phyloP scores from a whole-genome alignment of 1,284 basidiomycete species.

The Heterobasidion parviporum region DNA sequence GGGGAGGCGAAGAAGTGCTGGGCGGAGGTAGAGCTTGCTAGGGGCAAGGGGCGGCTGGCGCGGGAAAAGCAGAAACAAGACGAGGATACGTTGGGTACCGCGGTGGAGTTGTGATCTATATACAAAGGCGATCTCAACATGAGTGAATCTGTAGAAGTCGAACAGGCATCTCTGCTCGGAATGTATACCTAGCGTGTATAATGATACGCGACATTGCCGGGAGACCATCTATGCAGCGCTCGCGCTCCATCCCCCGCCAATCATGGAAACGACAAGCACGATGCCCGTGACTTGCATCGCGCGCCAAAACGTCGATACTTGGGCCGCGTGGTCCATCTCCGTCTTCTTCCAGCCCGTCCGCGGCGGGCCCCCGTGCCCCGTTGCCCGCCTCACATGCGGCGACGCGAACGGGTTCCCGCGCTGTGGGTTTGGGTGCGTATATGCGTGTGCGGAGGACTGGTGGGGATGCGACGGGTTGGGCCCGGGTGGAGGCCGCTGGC shows the following conservation, averaged over 20 bases:
- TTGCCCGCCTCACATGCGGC: slow-evolving; percentile 22
- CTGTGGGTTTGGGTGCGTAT: slow-evolving; percentile 4
- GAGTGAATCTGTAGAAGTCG: no score
- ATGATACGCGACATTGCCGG: no score
- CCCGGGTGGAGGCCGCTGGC: slow-evolving; percentile 10
- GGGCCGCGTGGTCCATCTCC: slow-evolving; percentile 17
- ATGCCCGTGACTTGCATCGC: slow-evolving; percentile 23
- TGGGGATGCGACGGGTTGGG: slow-evolving; percentile 8
- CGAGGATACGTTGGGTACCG: slow-evolving; percentile 6
- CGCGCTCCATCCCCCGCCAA: slow-evolving; percentile 7
- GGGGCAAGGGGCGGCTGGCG: slow-evolving; percentile 59
- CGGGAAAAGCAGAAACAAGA: slow-evolving; percentile 36
- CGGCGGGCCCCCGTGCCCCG: slow-evolving; percentile 13
- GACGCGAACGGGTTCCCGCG: slow-evolving; percentile 19
- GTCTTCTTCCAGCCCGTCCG: slow-evolving; percentile 13
- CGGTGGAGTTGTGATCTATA: slow-evolving; percentile 6
- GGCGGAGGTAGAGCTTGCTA: slow-evolving; percentile 52
- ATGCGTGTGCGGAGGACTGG: slow-evolving; percentile 4
- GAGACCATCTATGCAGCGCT: neutral
- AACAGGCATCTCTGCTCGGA: no score
- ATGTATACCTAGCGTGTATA: no score
- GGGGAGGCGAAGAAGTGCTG: slow-evolving; percentile 46
- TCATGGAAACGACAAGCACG: slow-evolving; percentile 20
- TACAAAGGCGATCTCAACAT: no score
- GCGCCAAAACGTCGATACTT: slow-evolving; percentile 21